phyloP scores from a whole-genome alignment of 768 basidiomycete species.

The Boletus huronensis region DNA sequence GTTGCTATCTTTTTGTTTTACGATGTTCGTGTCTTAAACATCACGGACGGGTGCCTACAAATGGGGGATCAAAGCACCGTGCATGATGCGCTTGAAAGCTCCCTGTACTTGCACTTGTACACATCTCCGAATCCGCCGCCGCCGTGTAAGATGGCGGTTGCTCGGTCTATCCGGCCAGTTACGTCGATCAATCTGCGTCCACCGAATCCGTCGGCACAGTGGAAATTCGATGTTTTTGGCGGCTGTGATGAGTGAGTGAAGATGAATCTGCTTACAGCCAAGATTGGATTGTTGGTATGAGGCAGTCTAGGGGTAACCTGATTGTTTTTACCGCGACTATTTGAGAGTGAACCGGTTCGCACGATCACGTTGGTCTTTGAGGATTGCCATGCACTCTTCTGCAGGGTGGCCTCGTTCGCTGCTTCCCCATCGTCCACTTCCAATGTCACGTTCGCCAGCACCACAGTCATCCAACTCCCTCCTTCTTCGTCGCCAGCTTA shows the following conservation, averaged over 20 bases:
- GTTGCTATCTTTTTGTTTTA: too few relatives aligned
- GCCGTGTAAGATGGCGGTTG: not conserved
- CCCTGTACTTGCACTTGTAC: constrained; percentile 6
- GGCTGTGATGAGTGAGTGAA: not conserved
- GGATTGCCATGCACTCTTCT: not conserved
- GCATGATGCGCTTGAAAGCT: not conserved
- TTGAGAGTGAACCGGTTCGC: constrained; percentile 9
- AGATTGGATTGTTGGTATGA: not conserved
- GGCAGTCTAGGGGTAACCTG: not conserved
- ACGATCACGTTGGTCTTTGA: constrained; percentile 18
- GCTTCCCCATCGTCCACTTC: constrained; percentile 1
- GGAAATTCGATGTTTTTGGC: not conserved
- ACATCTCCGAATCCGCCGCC: constrained; percentile 8
- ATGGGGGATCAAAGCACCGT: not conserved
- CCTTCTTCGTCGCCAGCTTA: constrained; percentile 73
- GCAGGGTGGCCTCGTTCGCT: not conserved
- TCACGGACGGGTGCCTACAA: too few relatives aligned
- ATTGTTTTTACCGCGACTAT: too few relatives aligned
- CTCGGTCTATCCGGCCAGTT: not conserved
- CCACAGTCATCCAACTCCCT: constrained; percentile 41
- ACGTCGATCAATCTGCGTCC: not conserved
- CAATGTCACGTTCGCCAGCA: constrained; percentile 28
- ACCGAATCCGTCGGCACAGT: not conserved
- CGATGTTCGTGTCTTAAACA: too few relatives aligned
- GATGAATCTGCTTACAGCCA: not conserved